Evolutionary conservation across 495 filamentous ascomycete species (phyloP), one percentile per base, ranked within the genome.

Genomic region (Lichina pygmaea): DNA sequence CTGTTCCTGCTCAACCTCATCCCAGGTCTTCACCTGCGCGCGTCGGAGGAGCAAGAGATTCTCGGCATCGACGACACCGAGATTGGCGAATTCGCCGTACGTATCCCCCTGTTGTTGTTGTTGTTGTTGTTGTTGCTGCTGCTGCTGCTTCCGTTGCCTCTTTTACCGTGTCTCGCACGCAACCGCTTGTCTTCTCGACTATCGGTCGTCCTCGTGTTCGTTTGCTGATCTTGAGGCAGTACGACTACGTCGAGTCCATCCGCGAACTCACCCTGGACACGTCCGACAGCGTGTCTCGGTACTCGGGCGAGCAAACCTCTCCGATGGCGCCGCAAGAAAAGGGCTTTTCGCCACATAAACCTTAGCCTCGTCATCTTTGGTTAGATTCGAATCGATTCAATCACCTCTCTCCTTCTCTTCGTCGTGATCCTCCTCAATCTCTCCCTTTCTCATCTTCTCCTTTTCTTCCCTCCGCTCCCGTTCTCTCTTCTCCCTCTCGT

Each of bases 181-280:
- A 36, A 33, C 17, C 47, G 46, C n/a, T 47, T 40, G 49, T 33
- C 16, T 33, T 48, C 45, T 52, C n/a, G 48, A 52, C 49, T 33
- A 53, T 33, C 7, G 16, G 5, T 40, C 40, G 34, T n/a, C 34
- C 8, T 38, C 34, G 34, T 8, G 34, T n/a, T 38, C 34, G 34
- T 38, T n/a, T n/a, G 8, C 8, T 38, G 8, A 38, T 38, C 8
- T 8, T n/a, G 8, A 24, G 4, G 3, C 48, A 73, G 65, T 97
- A 97, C 58, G 89, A 95, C 59, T 95, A 92, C 52, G 86, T 95
- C 51, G 86, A 95, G 62, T 65, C 93, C 48, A 80, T 73, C 37
- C 72, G 86, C 44, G 89, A 94, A 52, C 76, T 93, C 42, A 63
- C 81, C 48, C 74, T 72, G 51, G 64, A 71, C 31, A 36, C 42